These are phyloP conservation scores for Aspergillus sp. DNA, from an alignment of 2,329 filamentous ascomycete species.

Conservation along the genomic window DNA sequence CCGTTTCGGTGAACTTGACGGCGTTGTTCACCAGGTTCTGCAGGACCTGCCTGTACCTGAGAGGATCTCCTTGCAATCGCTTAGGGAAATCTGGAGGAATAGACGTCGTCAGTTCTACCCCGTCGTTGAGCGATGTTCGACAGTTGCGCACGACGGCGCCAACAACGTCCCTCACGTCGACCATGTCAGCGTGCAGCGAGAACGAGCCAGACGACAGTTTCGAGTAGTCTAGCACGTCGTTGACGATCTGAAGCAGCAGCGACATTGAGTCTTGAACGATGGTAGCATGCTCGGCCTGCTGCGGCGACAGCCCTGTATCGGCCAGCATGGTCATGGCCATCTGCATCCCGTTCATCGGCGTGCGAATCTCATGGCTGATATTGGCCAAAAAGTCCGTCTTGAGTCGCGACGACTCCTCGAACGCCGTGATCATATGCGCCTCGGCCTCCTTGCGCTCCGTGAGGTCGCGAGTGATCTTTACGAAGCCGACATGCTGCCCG, in stretches of 20 bases:
- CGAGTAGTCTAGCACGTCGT: conserved; percentile 67
- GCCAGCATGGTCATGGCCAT: conserved; percentile 59
- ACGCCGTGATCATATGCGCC: conserved; percentile 55
- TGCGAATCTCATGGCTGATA: conserved; percentile 65
- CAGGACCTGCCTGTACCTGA: conserved; percentile 62
- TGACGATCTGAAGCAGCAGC: conserved; percentile 61
- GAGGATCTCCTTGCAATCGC: conserved; percentile 56
- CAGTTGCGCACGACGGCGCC: conserved; percentile 53
- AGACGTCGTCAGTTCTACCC: conserved; percentile 47
- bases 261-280: conserved; percentile 62
- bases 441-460: conserved; percentile 58
- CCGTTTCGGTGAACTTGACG: conserved; percentile 61
- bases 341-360: conserved; percentile 64
- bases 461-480: conserved; percentile 60
- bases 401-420: conserved; percentile 62
- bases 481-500: conserved; percentile 56
- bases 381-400: conserved; percentile 64
- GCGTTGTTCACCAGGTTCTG: conserved; percentile 63
- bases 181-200: conserved; percentile 54
- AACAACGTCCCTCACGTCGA: conserved; percentile 49
- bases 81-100: conserved; percentile 51
- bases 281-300: conserved; percentile 57
- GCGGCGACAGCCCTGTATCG: conserved; percentile 52
- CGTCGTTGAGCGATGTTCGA: conserved; percentile 47
- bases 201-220: conserved; percentile 62